phyloP scores from a whole-genome alignment of 768 basidiomycete species.

The Podaxis mareebaensis region DNA sequence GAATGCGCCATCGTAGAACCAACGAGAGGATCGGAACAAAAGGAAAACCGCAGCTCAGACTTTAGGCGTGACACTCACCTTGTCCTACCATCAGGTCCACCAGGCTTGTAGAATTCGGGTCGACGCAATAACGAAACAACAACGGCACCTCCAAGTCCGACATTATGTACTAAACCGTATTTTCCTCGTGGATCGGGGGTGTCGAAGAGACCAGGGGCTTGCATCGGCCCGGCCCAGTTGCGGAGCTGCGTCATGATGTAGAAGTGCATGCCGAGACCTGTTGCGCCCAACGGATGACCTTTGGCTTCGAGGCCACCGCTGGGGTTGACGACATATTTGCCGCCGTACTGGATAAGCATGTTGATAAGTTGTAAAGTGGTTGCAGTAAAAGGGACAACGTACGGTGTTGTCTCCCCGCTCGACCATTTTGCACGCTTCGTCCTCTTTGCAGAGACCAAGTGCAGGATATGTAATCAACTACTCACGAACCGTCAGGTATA shows the following conservation, averaged over 20 bases:
- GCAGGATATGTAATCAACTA: slow-evolving; percentile 84
- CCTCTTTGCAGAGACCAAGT: slow-evolving; percentile 64
- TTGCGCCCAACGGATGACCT: slow-evolving; percentile 83
- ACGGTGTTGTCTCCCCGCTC: slow-evolving; percentile 81
- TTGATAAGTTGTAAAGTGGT: background rate
- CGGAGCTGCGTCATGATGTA: slow-evolving; percentile 84
- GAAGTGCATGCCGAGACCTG: slow-evolving; percentile 85
- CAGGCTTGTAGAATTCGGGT: slow-evolving; percentile 72
- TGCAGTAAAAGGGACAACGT: slow-evolving; percentile 22
- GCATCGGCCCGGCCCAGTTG: slow-evolving; percentile 84
- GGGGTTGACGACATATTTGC: slow-evolving; percentile 83
- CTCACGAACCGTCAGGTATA: background rate
- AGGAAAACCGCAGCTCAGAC: too few relatives aligned
- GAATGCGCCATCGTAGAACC: too few relatives aligned
- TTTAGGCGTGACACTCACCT: slow-evolving; percentile 40
- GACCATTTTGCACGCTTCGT: slow-evolving; percentile 73
- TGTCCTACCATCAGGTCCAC: slow-evolving; percentile 65
- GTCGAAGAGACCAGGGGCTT: slow-evolving; percentile 70
- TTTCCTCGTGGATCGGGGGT: slow-evolving; percentile 66
- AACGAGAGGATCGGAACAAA: too few relatives aligned
- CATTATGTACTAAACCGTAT: slow-evolving; percentile 80
- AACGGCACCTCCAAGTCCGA: slow-evolving; percentile 80
- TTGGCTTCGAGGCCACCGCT: slow-evolving; percentile 89
- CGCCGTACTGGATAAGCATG: slow-evolving; percentile 58
- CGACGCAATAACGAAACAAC: slow-evolving; percentile 75